Percentiles rank a stretch among this genome's conserved stretches.
These are phyloP conservation scores for Hirsutella minnesotensis DNA, from an alignment of 2,329 filamentous ascomycete species.

Conservation along the genomic window DNA sequence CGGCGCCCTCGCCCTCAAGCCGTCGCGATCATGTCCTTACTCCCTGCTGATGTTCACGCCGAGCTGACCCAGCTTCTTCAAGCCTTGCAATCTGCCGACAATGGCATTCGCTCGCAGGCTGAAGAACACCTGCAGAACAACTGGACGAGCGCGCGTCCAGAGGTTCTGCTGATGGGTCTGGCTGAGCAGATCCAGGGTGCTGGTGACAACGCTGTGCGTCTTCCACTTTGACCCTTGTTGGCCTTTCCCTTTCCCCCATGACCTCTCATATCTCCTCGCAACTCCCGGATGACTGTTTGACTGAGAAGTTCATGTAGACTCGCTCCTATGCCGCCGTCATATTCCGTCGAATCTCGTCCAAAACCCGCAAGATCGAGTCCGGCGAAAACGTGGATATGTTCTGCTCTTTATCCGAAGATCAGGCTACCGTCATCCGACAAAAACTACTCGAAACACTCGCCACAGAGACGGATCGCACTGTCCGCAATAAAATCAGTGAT, in stretches of 20 bases:
- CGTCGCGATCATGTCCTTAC: slow-evolving; percentile 54
- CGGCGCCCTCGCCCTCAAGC: slow-evolving; percentile 11
- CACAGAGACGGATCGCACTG: slow-evolving; percentile 57
- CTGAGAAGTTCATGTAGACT: slow-evolving; percentile 36
- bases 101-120: slow-evolving; percentile 69
- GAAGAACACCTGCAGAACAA: slow-evolving; percentile 85
- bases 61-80: slow-evolving; percentile 79
- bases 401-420: slow-evolving; percentile 60
- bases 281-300: no score
- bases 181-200: slow-evolving; percentile 80
- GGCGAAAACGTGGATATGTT: slow-evolving; percentile 75
- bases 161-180: slow-evolving; percentile 84
- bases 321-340: slow-evolving; percentile 88
- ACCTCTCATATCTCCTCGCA: no score
- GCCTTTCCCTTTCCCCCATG: background rate
- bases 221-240: background rate
- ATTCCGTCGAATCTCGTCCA: slow-evolving; percentile 86
- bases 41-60: slow-evolving; percentile 71
- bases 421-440: slow-evolving; percentile 67
- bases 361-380: slow-evolving; percentile 64
- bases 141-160: slow-evolving; percentile 74
- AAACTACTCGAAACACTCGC: slow-evolving; percentile 72
- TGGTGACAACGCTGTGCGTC: slow-evolving; percentile 55
- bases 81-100: slow-evolving; percentile 83
- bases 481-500: slow-evolving; percentile 93